Conservation (phyloP, 805 yeast species). For the Kluyveromyces aestuarii region DNA sequence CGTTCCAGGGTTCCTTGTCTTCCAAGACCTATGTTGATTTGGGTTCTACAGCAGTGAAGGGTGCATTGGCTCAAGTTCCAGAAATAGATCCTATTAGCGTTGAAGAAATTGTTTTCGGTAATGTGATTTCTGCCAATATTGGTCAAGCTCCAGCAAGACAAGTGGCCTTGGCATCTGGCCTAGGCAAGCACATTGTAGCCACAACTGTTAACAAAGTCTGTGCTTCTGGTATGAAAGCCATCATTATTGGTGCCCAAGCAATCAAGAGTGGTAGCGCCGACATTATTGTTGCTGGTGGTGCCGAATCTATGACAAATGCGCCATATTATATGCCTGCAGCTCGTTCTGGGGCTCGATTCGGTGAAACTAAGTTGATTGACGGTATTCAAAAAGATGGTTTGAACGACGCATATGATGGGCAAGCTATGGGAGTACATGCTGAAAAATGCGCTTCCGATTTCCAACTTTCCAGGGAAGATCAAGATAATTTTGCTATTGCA, state of each 20-base stretch:
- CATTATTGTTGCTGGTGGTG: slow-evolving; percentile 93
- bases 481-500: slow-evolving; percentile 77
- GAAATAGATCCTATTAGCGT: slow-evolving; percentile 56
- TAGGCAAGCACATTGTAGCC: slow-evolving; percentile 71
- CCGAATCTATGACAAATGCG: slow-evolving; percentile 93
- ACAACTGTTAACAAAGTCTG: slow-evolving; percentile 94
- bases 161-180: slow-evolving; percentile 86
- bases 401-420: slow-evolving; percentile 79
- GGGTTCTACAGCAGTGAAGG: slow-evolving; percentile 87
- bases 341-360: slow-evolving; percentile 84
- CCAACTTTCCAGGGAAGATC: slow-evolving; percentile 68
- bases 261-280: slow-evolving; percentile 85
- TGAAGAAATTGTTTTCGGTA: slow-evolving; percentile 89
- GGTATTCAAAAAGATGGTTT: slow-evolving; percentile 91
- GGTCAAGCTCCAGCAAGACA: slow-evolving; percentile 99
- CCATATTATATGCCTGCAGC: slow-evolving; percentile 87
- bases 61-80: slow-evolving; percentile 79
- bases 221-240: slow-evolving; percentile 91
- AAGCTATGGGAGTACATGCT: slow-evolving; percentile 95
- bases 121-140: slow-evolving; percentile 83
- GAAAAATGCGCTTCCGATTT: slow-evolving; percentile 91
- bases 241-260: slow-evolving; percentile 83
- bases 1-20: slow-evolving; percentile 78
- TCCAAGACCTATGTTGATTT: slow-evolving; percentile 73
- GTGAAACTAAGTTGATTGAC: slow-evolving; percentile 71